Evolutionary conservation across 2,329 filamentous ascomycete genomes (phyloP), one percentile per base, ranked within the genome.

Genomic region (Penicillium carneum): DNA sequence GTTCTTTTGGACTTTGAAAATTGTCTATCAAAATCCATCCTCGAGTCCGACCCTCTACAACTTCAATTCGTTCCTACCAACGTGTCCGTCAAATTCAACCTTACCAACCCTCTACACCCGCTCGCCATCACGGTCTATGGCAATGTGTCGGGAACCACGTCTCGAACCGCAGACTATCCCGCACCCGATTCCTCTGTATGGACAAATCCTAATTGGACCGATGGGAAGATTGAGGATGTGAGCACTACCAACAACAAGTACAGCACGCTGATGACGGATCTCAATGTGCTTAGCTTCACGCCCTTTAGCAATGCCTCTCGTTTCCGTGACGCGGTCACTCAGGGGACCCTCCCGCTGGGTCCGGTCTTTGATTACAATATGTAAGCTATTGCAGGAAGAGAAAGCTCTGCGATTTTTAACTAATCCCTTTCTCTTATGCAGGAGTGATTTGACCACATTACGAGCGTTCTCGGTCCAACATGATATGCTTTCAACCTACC

Each of bases 121-220:
- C 83, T 99, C 50, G 87, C 86, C 64, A 81, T 97, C 57, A 95
- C 88, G 1, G 85, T 97, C 48, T 98, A 92, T 81, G 94, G 93
- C 53, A 97, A 98, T 77, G 92, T 98, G 33, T 91, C 89, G 9
- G 95, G 95, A 48, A 87, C 89, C 52, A 83, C 85, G 2, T 73
- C 79, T 57, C 62, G 63, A 29, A 62, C 64, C 12, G 80, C 81
- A n/a, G 62, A 77, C 2, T 85, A 92, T 55, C 92, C 92, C 36
- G 71, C 85, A 0, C 77, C 84, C 18, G 77, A 84, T 69, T 84
- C 87, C 72, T 76, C 86, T 0, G 79, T 82, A 48, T 92, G 92
- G 91, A 75, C 68, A 2, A 82, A 95, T 72, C 72, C 82, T 0
- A 85, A 84, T 38, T 74, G 83, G 50, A 87, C 84, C 0, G 81